Percentiles rank a stretch among this genome's conserved stretches.
phyloP scores from a whole-genome alignment of 1,284 basidiomycete genomes.

The Ganoderma sp. region DNA sequence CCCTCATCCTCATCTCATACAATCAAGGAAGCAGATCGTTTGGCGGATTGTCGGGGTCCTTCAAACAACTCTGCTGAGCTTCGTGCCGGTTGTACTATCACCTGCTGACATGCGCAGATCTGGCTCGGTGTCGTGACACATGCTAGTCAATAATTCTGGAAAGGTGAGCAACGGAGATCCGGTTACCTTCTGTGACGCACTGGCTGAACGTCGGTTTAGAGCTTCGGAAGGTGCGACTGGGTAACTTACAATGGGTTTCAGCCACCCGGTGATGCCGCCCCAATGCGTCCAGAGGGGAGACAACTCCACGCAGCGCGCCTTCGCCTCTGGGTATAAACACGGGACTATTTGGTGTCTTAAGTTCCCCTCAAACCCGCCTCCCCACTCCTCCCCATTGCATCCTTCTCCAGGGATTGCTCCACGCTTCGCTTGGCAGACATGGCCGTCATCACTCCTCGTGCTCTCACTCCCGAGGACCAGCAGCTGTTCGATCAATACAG shows the following conservation, averaged over 20 bases:
- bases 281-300: conserved; percentile 1
- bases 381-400: conserved; percentile 14
- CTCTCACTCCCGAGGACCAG: conserved; percentile 48
- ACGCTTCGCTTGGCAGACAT: conserved; percentile 21
- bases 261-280: conserved; percentile 14
- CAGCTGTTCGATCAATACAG: conserved; percentile 54
- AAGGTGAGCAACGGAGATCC: conserved; percentile 1
- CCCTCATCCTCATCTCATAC: too few species aligned
- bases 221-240: conserved; percentile 13
- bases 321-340: conserved; percentile 23
- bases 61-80: conserved; percentile 19
- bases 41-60: conserved; percentile 3
- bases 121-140: conserved; percentile 24
- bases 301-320: conserved; percentile 26
- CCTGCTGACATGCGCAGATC: conserved; percentile 19
- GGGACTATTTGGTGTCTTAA: neutral
- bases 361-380: conserved; percentile 13
- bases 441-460: conserved; percentile 23
- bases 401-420: conserved; percentile 12
- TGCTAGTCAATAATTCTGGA: conserved; percentile 12
- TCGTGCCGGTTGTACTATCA: conserved; percentile 22
- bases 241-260: neutral
- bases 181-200: conserved; percentile 14
- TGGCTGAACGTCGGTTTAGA: conserved; percentile 29
- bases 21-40: neutral